Percentiles rank a stretch among this genome's conserved stretches.
These are phyloP conservation scores for Sinapis alba DNA, from an alignment of 441 rosid species.

Conservation along the genomic window DNA sequence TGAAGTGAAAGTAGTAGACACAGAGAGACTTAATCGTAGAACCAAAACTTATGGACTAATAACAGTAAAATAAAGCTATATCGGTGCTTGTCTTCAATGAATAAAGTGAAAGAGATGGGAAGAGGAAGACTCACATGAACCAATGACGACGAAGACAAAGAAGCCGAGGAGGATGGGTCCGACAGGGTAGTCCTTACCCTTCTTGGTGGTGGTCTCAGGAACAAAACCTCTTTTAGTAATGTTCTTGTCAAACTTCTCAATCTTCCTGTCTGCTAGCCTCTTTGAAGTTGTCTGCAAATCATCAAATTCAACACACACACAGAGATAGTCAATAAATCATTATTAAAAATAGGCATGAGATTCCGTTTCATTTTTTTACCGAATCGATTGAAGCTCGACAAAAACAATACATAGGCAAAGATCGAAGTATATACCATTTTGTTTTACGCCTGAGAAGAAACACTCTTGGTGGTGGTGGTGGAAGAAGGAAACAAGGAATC, in stretches of 20 bases:
- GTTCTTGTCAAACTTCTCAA: neutral
- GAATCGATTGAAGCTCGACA: no score
- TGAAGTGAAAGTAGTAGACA: neutral
- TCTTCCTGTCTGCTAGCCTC: neutral
- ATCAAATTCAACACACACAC: neutral
- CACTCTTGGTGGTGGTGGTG: no score
- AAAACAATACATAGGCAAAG: no score
- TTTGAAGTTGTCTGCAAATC: slow-evolving; percentile 48
- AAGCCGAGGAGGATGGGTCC: slow-evolving; percentile 88
- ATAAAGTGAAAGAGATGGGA: neutral
- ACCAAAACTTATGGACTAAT: no score
- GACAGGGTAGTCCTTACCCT: slow-evolving; percentile 85
- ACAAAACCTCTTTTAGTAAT: neutral
- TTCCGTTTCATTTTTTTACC: no score
- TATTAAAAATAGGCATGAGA: no score
- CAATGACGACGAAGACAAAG: slow-evolving; percentile 87
- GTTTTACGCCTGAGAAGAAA: no score
- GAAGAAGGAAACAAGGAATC: no score
- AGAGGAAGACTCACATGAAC: slow-evolving; percentile 71
- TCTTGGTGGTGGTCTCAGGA: slow-evolving; percentile 43
- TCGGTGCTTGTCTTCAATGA: neutral
- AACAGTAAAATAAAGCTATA: no score
- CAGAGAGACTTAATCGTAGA: neutral
- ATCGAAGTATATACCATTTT: no score
- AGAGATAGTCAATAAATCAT: neutral